Percentiles rank a stretch among this genome's conserved stretches.
These are phyloP conservation scores for Ceratobasidium sp. DNA, from an alignment of 1,284 basidiomycete genomes.

Conservation along the genomic window DNA sequence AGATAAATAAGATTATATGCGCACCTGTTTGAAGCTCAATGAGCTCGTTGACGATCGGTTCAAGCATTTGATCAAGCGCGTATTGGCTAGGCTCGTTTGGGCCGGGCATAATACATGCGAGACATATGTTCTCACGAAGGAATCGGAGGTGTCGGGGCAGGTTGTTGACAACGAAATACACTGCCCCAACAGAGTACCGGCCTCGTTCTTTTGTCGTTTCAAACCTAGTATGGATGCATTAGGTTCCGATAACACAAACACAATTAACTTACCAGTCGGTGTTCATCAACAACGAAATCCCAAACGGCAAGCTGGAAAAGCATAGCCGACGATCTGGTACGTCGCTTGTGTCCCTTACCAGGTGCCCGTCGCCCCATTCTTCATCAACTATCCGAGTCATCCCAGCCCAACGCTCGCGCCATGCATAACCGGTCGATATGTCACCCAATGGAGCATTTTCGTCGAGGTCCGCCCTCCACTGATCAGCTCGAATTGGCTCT, in stretches of 20 bases:
- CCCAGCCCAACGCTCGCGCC: neutral
- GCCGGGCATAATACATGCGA: constrained; percentile 8
- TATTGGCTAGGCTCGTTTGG: constrained; percentile 26
- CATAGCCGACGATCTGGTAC: neutral
- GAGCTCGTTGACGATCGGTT: constrained; percentile 20
- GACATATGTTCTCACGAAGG: constrained; percentile 15
- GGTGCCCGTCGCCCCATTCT: no score
- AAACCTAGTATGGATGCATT: constrained; percentile 5
- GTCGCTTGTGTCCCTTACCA: neutral
- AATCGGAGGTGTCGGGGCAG: constrained; percentile 17
- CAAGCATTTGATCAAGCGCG: constrained; percentile 39
- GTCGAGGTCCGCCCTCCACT: neutral
- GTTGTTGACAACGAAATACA: constrained; percentile 36
- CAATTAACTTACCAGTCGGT: neutral
- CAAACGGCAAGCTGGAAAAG: neutral
- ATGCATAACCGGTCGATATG: constrained; percentile 1
- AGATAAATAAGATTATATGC: neutral
- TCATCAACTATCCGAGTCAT: neutral
- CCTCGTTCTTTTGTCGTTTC: constrained; percentile 15
- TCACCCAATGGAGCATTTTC: neutral
- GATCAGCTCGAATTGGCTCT: neutral
- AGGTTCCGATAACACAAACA: neutral
- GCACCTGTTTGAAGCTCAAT: constrained; percentile 25
- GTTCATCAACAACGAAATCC: neutral
- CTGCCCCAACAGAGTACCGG: constrained; percentile 9